A percentile compares a stretch with the other conserved stretches of the same genome.
Conservation (phyloP, 2,329 filamentous ascomycete species). For the Cladosporium austrohemisphaericum region DNA sequence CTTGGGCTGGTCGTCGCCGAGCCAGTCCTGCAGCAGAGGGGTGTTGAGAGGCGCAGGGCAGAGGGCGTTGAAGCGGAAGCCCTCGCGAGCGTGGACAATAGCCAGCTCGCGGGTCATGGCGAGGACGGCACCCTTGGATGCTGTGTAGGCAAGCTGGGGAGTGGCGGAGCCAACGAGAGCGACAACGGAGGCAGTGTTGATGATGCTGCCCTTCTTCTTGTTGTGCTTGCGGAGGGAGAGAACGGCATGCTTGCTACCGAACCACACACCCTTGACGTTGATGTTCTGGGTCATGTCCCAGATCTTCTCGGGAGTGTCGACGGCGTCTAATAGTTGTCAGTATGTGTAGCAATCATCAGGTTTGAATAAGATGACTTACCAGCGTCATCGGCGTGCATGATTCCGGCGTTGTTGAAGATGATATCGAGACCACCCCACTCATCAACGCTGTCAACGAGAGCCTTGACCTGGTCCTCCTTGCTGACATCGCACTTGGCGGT, state of each 20-base stretch:
- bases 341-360: neutral
- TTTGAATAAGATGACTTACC: constrained; percentile 48
- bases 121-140: constrained; percentile 87
- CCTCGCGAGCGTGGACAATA: constrained; percentile 86
- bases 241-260: constrained; percentile 86
- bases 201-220: constrained; percentile 76
- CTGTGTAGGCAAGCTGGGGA: constrained; percentile 87
- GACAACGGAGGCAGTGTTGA: constrained; percentile 89
- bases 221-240: constrained; percentile 72
- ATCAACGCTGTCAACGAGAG: constrained; percentile 71
- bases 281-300: constrained; percentile 93
- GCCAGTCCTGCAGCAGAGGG: constrained; percentile 86
- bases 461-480: constrained; percentile 74
- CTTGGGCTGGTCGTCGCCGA: constrained; percentile 81
- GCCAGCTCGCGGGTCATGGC: constrained; percentile 87
- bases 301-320: constrained; percentile 82
- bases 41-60: constrained; percentile 93
- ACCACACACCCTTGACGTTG: constrained; percentile 99
- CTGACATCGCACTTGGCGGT: constrained; percentile 72
- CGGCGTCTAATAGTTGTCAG: constrained; percentile 47
- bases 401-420: constrained; percentile 96
- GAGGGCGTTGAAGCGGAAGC: constrained; percentile 83
- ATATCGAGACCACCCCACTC: constrained; percentile 83
- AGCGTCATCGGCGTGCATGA: constrained; percentile 76
- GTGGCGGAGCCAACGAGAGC: constrained; percentile 83